phyloP scores from a whole-genome alignment of 495 filamentous ascomycete genomes.

The Podospora sp. region DNA sequence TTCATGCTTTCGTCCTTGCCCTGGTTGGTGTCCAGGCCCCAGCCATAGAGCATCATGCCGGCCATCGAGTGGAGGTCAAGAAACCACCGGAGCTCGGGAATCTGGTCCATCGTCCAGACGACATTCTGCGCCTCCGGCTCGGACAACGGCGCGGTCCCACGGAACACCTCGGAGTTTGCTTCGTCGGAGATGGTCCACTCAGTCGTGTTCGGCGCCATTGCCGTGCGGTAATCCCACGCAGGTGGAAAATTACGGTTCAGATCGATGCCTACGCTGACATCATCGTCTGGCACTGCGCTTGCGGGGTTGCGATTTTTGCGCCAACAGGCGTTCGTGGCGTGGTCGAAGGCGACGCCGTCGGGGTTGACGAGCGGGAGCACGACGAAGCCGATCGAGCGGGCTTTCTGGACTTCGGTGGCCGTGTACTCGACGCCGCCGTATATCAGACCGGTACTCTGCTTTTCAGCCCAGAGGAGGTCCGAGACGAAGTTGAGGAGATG shows the following conservation, averaged over 20 bases:
- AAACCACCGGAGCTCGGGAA: slow-evolving; percentile 45
- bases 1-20: slow-evolving; percentile 35
- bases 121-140: slow-evolving; percentile 44
- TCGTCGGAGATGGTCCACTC: slow-evolving; percentile 32
- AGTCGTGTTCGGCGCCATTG: slow-evolving; percentile 34
- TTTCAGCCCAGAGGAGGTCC: slow-evolving; percentile 18
- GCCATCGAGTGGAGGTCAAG: slow-evolving; percentile 48
- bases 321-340: slow-evolving; percentile 39
- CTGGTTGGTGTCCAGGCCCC: slow-evolving; percentile 47
- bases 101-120: slow-evolving; percentile 42
- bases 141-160: slow-evolving; percentile 38
- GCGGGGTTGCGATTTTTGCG: slow-evolving; percentile 45
- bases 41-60: slow-evolving; percentile 43
- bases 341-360: slow-evolving; percentile 45
- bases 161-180: slow-evolving; percentile 35
- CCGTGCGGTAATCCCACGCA: slow-evolving; percentile 38
- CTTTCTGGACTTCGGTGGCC: slow-evolving; percentile 40
- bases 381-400: slow-evolving; percentile 43
- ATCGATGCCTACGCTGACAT: slow-evolving; percentile 36
- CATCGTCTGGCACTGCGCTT: not conserved
- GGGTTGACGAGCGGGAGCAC: slow-evolving; percentile 44
- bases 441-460: slow-evolving; percentile 23
- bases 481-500: slow-evolving; percentile 23
- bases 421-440: slow-evolving; percentile 46
- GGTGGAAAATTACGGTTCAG: slow-evolving; percentile 48